phyloP scores from a whole-genome alignment of 306 rosid genomes.

The Prunus fruticosa region DNA sequence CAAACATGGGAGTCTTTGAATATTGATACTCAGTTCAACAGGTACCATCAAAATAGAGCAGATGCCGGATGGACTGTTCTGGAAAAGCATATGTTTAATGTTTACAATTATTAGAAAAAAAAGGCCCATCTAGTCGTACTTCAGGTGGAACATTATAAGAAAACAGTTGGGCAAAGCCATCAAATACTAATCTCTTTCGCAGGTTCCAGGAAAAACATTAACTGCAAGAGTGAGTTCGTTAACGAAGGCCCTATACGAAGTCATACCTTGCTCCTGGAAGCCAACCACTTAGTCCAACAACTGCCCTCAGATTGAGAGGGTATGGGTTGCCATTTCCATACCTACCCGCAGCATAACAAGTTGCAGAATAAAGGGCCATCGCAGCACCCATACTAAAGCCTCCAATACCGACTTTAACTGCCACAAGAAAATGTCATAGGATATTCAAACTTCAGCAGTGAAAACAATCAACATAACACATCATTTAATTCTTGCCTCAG shows the following conservation, averaged over 20 bases:
- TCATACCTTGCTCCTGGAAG: constrained; percentile 97
- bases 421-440: constrained; percentile 25
- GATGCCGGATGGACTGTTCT: too few species aligned
- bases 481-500: not conserved
- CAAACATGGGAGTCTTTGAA: not conserved
- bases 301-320: constrained; percentile 72
- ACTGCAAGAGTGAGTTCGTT: not conserved
- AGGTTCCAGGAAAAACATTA: not conserved
- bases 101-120: too few species aligned
- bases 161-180: not conserved
- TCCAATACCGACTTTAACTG: constrained; percentile 96
- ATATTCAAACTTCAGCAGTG: constrained; percentile 8
- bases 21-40: not conserved
- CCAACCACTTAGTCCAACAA: constrained; percentile 98
- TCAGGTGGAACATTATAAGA: too few species aligned
- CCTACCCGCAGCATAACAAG: constrained; percentile 86
- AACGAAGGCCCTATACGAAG: not conserved
- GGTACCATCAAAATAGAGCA: too few species aligned
- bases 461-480: constrained; percentile 9
- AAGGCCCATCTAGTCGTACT: too few species aligned
- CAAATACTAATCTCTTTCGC: not conserved
- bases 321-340: constrained; percentile 80
- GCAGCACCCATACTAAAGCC: constrained; percentile 99
- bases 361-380: constrained; percentile 92
- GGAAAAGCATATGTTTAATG: too few species aligned